A percentile compares a stretch with the other conserved stretches of the same genome.
Evolutionary conservation across 768 basidiomycete genomes (phyloP).

Genomic region (Trametes elegans): DNA sequence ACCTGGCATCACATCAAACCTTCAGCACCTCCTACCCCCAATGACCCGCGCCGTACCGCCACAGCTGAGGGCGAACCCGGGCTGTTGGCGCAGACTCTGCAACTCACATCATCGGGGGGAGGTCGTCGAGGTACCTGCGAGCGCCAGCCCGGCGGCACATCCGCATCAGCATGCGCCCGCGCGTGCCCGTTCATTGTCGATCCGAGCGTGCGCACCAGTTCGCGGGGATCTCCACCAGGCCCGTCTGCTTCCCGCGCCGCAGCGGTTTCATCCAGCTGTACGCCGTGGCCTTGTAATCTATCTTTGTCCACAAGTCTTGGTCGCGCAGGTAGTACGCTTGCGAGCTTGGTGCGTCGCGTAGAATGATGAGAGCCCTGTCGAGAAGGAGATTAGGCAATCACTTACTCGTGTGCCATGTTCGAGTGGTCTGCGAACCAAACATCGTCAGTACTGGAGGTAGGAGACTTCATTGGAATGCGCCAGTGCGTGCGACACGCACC

Average conservation of each 20-base stretch:
- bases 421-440: constrained; percentile 47
- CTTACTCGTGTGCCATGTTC: constrained; percentile 52
- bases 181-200: too few species aligned
- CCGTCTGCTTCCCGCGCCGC: constrained; percentile 58
- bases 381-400: too few species aligned
- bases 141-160: background rate
- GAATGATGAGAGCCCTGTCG: too few species aligned
- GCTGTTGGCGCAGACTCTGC: constrained; percentile 59
- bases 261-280: constrained; percentile 76
- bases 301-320: constrained; percentile 71
- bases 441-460: background rate
- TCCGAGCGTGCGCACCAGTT: constrained; percentile 53
- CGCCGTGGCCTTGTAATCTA: constrained; percentile 58
- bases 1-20: constrained; percentile 48
- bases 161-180: too few species aligned
- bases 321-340: constrained; percentile 69
- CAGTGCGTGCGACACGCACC: constrained; percentile 38
- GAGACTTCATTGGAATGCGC: background rate
- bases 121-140: constrained; percentile 63
- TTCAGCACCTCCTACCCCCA: too few species aligned
- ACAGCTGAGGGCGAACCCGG: constrained; percentile 66
- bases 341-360: too few species aligned
- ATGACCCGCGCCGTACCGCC: too few species aligned
- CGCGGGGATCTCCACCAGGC: constrained; percentile 61
- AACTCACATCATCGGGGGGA: constrained; percentile 69